Percentiles rank a stretch among this genome's conserved stretches.
Conservation (phyloP, 1,284 basidiomycete genomes). For the Ceratobasidium papillatum region DNA sequence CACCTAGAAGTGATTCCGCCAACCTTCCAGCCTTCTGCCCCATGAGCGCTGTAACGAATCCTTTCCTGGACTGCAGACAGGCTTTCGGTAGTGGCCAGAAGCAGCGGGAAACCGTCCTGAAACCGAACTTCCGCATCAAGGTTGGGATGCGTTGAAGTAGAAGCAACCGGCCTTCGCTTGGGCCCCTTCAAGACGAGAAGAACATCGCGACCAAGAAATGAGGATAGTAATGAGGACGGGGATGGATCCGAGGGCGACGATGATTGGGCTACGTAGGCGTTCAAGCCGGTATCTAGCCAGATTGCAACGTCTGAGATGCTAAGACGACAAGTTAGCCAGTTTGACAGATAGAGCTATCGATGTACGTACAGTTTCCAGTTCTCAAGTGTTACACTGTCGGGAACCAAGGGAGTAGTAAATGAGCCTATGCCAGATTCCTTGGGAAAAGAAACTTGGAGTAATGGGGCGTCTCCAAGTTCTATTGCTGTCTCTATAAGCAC, state of each 20-base stretch:
- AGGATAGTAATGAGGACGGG: conserved; percentile 64
- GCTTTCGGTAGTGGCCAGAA: conserved; percentile 72
- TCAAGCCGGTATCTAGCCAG: conserved; percentile 60
- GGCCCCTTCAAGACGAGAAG: conserved; percentile 73
- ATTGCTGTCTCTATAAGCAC: conserved; percentile 69
- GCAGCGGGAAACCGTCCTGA: conserved; percentile 76
- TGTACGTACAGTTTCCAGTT: conserved; percentile 65
- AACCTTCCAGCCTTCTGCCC: conserved; percentile 61
- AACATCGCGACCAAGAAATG: conserved; percentile 67
- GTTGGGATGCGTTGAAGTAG: conserved; percentile 64
- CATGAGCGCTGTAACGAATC: conserved; percentile 51
- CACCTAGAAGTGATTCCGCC: conserved; percentile 54
- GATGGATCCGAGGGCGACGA: conserved; percentile 48
- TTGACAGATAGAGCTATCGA: background rate
- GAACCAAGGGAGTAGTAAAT: conserved; percentile 67
- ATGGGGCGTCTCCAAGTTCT: conserved; percentile 56
- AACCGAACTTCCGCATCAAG: conserved; percentile 64
- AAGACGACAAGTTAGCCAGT: conserved; percentile 8
- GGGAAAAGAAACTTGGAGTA: conserved; percentile 67
- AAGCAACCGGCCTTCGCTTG: conserved; percentile 59
- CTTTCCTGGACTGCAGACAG: conserved; percentile 57
- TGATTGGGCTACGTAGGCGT: conserved; percentile 70
- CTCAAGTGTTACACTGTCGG: conserved; percentile 58
- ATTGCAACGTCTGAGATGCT: conserved; percentile 66
- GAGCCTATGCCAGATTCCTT: conserved; percentile 61